A percentile compares a stretch with the other conserved stretches of the same genome.
These are phyloP conservation scores for Agaricus subrufescens DNA, from an alignment of 768 basidiomycete genomes.

Conservation along the genomic window DNA sequence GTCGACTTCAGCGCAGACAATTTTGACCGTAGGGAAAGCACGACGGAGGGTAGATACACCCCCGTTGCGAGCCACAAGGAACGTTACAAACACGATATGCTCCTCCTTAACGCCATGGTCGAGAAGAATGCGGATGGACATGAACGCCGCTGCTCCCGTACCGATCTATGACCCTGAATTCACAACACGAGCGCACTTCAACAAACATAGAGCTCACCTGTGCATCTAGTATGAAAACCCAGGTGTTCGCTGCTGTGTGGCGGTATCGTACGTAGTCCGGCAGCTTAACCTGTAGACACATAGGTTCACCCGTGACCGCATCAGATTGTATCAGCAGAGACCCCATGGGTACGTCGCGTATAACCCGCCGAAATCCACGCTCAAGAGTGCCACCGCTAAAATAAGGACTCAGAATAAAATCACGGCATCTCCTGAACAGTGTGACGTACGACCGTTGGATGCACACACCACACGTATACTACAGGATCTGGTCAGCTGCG, in stretches of 20 bases:
- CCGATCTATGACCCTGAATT: slow-evolving; percentile 60
- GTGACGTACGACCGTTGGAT: slow-evolving; percentile 78
- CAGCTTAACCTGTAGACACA: slow-evolving; percentile 78
- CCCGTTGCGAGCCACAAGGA: slow-evolving; percentile 81
- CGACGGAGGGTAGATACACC: slow-evolving; percentile 71
- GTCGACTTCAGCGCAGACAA: slow-evolving; percentile 84
- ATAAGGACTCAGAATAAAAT: too few species aligned
- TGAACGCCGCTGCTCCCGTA: slow-evolving; percentile 88
- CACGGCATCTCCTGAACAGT: neutral
- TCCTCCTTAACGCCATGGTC: slow-evolving; percentile 88
- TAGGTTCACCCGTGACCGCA: slow-evolving; percentile 76
- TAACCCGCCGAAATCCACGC: slow-evolving; percentile 83
- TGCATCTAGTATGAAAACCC: slow-evolving; percentile 87
- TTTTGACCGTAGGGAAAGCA: slow-evolving; percentile 82
- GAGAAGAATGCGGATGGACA: slow-evolving; percentile 90
- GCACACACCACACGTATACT: slow-evolving; percentile 84
- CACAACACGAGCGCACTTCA: neutral
- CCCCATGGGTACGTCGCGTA: slow-evolving; percentile 82
- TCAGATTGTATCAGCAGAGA: slow-evolving; percentile 91
- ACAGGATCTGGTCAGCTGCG: neutral
- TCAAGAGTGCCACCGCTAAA: slow-evolving; percentile 84
- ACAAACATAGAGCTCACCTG: slow-evolving; percentile 45
- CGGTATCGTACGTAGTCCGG: slow-evolving; percentile 69
- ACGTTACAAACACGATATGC: slow-evolving; percentile 85
- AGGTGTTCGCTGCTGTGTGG: slow-evolving; percentile 59